Conservation (phyloP, 306 rosid genomes). For the Alnus rubra region DNA sequence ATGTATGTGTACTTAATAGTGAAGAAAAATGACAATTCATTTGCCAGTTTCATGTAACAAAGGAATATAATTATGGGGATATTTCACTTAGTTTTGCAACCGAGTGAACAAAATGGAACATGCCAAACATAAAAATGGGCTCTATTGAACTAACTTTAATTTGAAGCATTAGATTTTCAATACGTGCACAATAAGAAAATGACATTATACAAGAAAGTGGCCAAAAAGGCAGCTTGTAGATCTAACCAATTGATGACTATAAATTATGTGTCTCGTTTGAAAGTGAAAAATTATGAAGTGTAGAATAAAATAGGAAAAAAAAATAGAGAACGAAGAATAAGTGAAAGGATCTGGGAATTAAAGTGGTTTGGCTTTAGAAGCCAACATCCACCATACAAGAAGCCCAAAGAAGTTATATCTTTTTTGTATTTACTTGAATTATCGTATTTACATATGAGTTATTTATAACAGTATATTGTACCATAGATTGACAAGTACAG, state of each 20-base stretch:
- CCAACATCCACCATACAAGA: too few relatives aligned
- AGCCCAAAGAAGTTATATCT: too few relatives aligned
- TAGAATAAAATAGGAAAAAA: too few relatives aligned
- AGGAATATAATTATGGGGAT: neutral
- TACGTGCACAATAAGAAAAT: neutral
- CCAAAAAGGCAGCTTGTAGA: neutral
- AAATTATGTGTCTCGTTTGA: neutral
- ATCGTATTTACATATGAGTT: too few relatives aligned
- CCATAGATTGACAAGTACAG: too few relatives aligned
- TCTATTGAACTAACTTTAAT: neutral
- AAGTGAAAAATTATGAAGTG: too few relatives aligned
- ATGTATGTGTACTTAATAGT: neutral
- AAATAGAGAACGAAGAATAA: too few relatives aligned
- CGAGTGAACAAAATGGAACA: neutral
- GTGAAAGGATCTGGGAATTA: too few relatives aligned
- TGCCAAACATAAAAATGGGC: neutral
- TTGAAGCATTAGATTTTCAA: neutral
- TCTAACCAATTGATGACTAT: neutral
- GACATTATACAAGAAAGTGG: neutral
- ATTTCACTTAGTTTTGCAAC: neutral
- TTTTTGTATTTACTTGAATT: too few relatives aligned
- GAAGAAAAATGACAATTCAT: neutral
- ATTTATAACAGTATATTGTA: too few relatives aligned
- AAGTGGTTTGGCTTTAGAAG: too few relatives aligned
- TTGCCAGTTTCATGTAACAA: neutral